Conservation (phyloP, 1,139 yeast species). For the Candida tropicalis region DNA sequence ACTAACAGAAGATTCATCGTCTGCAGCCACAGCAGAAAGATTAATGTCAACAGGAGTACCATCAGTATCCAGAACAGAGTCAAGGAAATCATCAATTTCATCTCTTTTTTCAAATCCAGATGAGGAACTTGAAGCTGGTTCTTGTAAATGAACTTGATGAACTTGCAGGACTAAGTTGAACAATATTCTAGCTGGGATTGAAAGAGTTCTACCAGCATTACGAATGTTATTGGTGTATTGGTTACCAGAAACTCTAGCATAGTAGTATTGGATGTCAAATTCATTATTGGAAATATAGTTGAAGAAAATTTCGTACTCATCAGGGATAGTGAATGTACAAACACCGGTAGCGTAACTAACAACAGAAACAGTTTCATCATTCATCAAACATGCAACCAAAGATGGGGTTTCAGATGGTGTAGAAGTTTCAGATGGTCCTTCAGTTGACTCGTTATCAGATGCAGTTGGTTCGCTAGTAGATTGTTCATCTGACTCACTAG, state of each 20-base stretch:
- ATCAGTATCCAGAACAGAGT: constrained; percentile 26
- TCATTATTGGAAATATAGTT: constrained; percentile 33
- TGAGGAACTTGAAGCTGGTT: constrained; percentile 42
- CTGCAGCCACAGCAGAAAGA: constrained; percentile 17
- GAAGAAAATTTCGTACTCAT: constrained; percentile 29
- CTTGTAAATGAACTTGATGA: constrained; percentile 32
- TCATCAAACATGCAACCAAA: constrained; percentile 39
- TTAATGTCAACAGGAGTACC: constrained; percentile 27
- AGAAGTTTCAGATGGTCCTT: background rate
- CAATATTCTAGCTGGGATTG: constrained; percentile 35
- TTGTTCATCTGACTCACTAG: background rate
- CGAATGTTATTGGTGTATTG: constrained; percentile 40
- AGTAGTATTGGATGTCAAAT: constrained; percentile 41
- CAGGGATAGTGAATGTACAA: constrained; percentile 43
- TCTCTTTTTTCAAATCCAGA: constrained; percentile 45
- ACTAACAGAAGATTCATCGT: constrained; percentile 17
- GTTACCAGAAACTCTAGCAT: constrained; percentile 26
- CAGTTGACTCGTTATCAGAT: background rate
- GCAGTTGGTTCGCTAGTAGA: background rate
- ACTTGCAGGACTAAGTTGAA: constrained; percentile 27
- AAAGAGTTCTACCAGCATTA: constrained; percentile 37
- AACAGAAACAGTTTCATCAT: constrained; percentile 34
- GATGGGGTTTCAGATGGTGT: constrained; percentile 2
- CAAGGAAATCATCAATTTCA: constrained; percentile 34
- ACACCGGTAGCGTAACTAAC: constrained; percentile 46